These are phyloP conservation scores for Corynascus novoguineensis DNA, from an alignment of 495 filamentous ascomycete genomes.

Conservation along the genomic window DNA sequence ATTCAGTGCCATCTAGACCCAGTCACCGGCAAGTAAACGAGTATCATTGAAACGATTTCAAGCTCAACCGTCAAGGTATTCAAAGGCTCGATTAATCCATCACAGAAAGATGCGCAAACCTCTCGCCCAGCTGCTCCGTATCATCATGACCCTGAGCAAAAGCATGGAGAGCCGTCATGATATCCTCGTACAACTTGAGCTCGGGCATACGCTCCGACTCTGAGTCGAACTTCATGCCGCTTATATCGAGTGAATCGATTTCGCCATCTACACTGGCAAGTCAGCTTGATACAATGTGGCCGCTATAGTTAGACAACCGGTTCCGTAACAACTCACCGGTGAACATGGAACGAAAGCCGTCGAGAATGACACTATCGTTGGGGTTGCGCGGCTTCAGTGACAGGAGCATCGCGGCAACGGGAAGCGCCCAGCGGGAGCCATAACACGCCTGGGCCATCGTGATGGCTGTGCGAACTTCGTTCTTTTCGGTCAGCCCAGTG, in stretches of 20 bases:
- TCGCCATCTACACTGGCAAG: not conserved
- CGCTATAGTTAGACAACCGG: not conserved
- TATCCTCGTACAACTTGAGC: not conserved
- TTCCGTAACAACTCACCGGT: not conserved
- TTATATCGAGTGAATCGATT: not conserved
- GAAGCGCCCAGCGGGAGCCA: not conserved
- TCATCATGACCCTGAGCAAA: too few relatives aligned
- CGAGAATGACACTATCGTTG: not conserved
- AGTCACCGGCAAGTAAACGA: too few relatives aligned
- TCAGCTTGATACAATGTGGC: not conserved
- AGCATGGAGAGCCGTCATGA: not conserved
- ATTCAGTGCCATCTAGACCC: too few relatives aligned
- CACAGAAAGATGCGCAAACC: too few relatives aligned
- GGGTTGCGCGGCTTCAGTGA: not conserved
- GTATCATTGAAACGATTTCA: too few relatives aligned
- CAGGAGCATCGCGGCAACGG: not conserved
- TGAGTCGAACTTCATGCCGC: not conserved
- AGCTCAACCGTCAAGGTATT: too few relatives aligned
- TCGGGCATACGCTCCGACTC: not conserved
- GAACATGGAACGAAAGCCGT: not conserved
- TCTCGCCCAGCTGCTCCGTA: too few relatives aligned
- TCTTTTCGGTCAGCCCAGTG: not conserved
- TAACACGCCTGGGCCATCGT: not conserved
- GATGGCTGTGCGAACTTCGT: not conserved
- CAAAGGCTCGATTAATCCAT: too few relatives aligned